These are phyloP conservation scores for Mycotypha africana DNA, from an alignment of 371 early-diverging fungal genomes.

Conservation along the genomic window DNA sequence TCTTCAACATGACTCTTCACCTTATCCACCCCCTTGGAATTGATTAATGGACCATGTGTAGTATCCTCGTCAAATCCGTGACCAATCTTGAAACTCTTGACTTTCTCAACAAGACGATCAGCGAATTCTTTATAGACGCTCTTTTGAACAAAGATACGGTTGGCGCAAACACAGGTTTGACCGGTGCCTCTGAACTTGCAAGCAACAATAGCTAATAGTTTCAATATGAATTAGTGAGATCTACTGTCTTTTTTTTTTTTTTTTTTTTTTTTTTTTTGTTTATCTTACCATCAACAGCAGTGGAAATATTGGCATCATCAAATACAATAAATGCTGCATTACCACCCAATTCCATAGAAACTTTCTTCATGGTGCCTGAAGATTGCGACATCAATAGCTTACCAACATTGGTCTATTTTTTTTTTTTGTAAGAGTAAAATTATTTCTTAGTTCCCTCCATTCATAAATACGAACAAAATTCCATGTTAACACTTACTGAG, in stretches of 20 bases:
- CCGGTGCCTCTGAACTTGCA: constrained; percentile 87
- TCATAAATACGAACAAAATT: not conserved
- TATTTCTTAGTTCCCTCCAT: not conserved
- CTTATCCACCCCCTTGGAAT: constrained; percentile 61
- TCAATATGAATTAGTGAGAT: no score
- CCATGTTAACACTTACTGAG: constrained; percentile 66
- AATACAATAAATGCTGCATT: constrained; percentile 92
- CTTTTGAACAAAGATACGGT: constrained; percentile 84
- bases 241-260: no score
- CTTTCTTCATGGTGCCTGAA: constrained; percentile 69
- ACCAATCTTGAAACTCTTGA: constrained; percentile 65
- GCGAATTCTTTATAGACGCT: constrained; percentile 70
- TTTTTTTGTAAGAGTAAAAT: no score
- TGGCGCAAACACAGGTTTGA: constrained; percentile 84
- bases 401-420: constrained; percentile 61
- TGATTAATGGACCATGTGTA: constrained; percentile 81
- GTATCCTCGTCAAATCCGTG: constrained; percentile 62
- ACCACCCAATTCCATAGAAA: constrained; percentile 80
- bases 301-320: constrained; percentile 69
- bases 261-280: no score
- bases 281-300: constrained; percentile 47
- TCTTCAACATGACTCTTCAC: constrained; percentile 67
- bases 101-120: constrained; percentile 40
- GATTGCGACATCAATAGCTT: constrained; percentile 70
- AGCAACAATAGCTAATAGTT: constrained; percentile 42